A percentile compares a stretch with the other conserved stretches of the same genome.
phyloP scores from a whole-genome alignment of 2,329 filamentous ascomycete species.

The Claviceps capensis region DNA sequence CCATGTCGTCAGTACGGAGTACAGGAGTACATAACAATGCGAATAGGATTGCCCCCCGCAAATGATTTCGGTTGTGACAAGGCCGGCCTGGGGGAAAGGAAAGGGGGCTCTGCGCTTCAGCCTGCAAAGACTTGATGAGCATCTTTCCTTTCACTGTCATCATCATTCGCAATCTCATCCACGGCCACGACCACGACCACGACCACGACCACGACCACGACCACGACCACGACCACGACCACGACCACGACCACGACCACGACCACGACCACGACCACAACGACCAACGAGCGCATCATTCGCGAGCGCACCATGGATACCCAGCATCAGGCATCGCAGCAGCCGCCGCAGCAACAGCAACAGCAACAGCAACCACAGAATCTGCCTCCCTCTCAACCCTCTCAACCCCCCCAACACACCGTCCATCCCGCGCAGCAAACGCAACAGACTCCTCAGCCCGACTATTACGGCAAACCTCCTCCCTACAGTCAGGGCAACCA shows the following conservation, averaged over 20 bases:
- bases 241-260: too few species aligned
- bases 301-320: background rate
- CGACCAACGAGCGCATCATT: background rate
- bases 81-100: too few species aligned
- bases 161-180: too few species aligned
- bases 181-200: too few species aligned
- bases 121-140: too few species aligned
- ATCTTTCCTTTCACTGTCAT: too few species aligned
- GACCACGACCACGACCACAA: background rate
- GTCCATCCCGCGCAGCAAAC: background rate
- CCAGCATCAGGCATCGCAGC: background rate
- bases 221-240: background rate
- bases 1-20: too few species aligned
- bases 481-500: constrained; percentile 1
- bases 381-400: background rate
- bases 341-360: background rate
- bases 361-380: background rate
- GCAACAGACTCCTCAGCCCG: too few species aligned
- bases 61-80: too few species aligned
- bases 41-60: too few species aligned
- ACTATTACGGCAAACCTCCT: background rate
- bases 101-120: too few species aligned
- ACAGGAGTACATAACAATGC: too few species aligned
- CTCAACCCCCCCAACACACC: background rate
- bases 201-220: background rate